phyloP scores from a whole-genome alignment of 2,329 filamentous ascomycete species.

The Incumbomyces lentus region DNA sequence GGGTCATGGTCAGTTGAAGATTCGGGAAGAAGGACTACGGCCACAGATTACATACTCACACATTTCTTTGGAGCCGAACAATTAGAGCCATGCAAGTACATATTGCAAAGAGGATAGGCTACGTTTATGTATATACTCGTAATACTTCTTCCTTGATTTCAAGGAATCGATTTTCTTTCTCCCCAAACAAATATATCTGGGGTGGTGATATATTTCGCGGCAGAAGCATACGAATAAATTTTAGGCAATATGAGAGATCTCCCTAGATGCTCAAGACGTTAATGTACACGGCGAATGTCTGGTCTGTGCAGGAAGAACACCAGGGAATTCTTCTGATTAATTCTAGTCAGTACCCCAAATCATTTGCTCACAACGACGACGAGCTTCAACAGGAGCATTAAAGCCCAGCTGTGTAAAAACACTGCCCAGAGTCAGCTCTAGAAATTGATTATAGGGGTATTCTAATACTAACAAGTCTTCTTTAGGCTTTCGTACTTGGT shows the following conservation, averaged over 20 bases:
- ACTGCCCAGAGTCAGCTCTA: background rate
- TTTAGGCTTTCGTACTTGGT: background rate
- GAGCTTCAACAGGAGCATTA: background rate
- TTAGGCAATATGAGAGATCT: constrained; percentile 1
- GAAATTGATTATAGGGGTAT: background rate
- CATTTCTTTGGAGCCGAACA: no score
- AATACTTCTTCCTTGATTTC: no score
- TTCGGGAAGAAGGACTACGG: no score
- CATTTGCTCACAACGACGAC: background rate
- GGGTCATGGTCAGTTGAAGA: no score
- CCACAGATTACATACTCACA: no score
- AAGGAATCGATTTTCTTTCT: no score
- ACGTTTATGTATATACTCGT: no score
- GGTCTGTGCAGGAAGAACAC: background rate
- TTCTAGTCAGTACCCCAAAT: background rate
- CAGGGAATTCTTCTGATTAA: background rate
- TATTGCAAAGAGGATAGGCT: no score
- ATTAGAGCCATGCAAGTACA: no score
- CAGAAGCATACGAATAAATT: no score
- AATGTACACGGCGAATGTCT: constrained; percentile 1
- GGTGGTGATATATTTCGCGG: no score
- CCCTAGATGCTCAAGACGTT: background rate
- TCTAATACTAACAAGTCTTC: background rate
- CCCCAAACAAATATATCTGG: no score
- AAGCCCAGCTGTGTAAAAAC: background rate